A percentile compares a stretch with the other conserved stretches of the same genome.
phyloP scores from a whole-genome alignment of 495 filamentous ascomycete species.

The Hypoxylon crocopeplum region DNA sequence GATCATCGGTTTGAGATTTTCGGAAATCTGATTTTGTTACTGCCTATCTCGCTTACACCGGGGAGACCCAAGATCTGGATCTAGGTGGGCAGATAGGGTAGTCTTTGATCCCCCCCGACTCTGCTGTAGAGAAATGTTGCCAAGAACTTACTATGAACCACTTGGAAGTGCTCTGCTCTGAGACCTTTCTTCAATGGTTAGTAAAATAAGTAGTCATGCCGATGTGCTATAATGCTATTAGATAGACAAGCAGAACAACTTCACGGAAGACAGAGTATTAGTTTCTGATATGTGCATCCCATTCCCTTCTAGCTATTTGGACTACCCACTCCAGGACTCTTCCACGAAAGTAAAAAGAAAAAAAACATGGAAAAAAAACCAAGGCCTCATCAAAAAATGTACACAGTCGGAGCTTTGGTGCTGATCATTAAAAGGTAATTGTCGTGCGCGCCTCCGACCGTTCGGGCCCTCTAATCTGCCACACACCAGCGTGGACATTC shows the following conservation, averaged over 20 bases:
- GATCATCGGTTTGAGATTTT: too few relatives aligned
- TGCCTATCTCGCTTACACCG: too few relatives aligned
- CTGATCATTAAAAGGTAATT: conserved; percentile 37
- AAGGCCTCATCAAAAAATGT: conserved; percentile 34
- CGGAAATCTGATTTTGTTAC: too few relatives aligned
- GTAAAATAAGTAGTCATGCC: too few relatives aligned
- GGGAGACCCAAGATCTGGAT: too few relatives aligned
- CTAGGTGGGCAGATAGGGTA: neutral
- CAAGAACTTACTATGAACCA: neutral
- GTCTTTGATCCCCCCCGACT: conserved; percentile 2
- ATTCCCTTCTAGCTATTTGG: conserved; percentile 36
- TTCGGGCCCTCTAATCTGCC: conserved; percentile 27
- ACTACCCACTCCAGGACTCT: conserved; percentile 30
- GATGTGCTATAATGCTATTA: too few relatives aligned
- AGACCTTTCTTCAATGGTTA: too few relatives aligned
- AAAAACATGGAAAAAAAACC: conserved; percentile 16
- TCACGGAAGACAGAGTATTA: conserved; percentile 4
- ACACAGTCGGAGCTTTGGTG: conserved; percentile 32
- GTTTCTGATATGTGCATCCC: conserved; percentile 33
- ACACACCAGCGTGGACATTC: conserved; percentile 34
- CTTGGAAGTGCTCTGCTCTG: too few relatives aligned
- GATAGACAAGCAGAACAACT: neutral
- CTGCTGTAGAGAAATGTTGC: neutral
- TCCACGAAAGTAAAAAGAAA: conserved; percentile 11
- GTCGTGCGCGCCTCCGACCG: conserved; percentile 31